Evolutionary conservation across 768 basidiomycete genomes (phyloP), one percentile per base, ranked within the genome.

Genomic region (Leccinellum rugosiceps): DNA sequence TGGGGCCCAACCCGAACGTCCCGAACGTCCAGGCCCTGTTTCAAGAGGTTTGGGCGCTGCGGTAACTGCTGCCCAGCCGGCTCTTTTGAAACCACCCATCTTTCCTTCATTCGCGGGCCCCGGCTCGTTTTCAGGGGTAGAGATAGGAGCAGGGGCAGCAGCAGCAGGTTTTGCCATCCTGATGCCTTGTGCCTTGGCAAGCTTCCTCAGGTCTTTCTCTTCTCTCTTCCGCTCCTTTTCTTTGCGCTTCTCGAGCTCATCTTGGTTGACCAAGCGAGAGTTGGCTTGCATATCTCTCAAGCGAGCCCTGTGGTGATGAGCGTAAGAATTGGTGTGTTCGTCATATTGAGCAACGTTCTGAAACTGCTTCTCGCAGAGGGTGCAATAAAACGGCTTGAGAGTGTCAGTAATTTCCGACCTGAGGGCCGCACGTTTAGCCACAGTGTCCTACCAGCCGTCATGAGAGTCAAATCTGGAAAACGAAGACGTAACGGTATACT

Each of bases 241-340:
- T 65, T 89, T 90, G 50, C 87, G 82, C 64, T 80, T 87, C 59
- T 90, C 87, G 15, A 84, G 62, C 53, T 90, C 90, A 56, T 83
- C 87, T 63, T 83, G 77, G 15, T 80, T 80, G 54, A 83, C 83
- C n/a, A 83, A 73, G 11, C 87, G 84, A 50, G 82, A 82, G 50
- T 84, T 84, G 28, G 84, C 83, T 74, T 91, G 88, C 88, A 92
- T 89, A 63, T 92, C 90, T 63, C 77, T 86, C 69, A 86, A 81
- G 50, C 92, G 86, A 34, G 86, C 86, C 72, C 88, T 92, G 75
- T 92, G 91, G 64, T 90, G 88, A 66, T 92, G 90, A 0, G 90
- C 88, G 62, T 92, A 92, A 7, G 92, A 92, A 65, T 92, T 93
- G 53, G 88, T 90, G 71, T 94, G 92, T 65, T 93, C 92, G 61